Conservation (phyloP, 306 rosid genomes). For the Quercus robur region DNA sequence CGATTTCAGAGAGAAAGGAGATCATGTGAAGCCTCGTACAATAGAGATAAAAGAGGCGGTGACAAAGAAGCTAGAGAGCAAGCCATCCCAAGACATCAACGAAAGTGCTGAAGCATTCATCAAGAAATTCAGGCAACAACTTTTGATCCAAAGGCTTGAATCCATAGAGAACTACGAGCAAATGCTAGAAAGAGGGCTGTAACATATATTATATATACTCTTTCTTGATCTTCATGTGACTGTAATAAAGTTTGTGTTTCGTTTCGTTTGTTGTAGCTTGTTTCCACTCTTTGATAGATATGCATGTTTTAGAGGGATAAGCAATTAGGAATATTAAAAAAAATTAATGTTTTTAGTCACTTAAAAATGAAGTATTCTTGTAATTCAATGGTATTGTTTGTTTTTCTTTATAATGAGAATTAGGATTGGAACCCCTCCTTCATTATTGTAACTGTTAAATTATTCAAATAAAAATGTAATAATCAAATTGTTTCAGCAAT, state of each 20-base stretch:
- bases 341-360: background rate
- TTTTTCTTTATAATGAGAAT: too few species aligned
- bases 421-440: too few species aligned
- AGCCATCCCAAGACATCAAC: conserved; percentile 57
- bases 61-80: conserved; percentile 49
- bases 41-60: conserved; percentile 24
- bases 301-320: conserved; percentile 10
- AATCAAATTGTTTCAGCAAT: too few species aligned
- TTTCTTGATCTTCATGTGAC: background rate
- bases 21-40: background rate
- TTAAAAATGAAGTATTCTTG: background rate
- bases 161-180: conserved; percentile 80
- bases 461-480: too few species aligned
- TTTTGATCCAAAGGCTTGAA: conserved; percentile 76
- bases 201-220: background rate
- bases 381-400: too few species aligned
- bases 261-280: conserved; percentile 15
- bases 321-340: conserved; percentile 1
- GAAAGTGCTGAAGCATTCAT: conserved; percentile 90
- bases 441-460: too few species aligned
- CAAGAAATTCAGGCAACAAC: conserved; percentile 76
- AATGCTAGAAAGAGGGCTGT: conserved; percentile 70
- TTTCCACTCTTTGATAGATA: background rate
- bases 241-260: background rate
- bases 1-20: conserved; percentile 20